Evolutionary conservation across 1,284 basidiomycete species (phyloP), one percentile per base, ranked within the genome.

Genomic region (Agaricales sp.): DNA sequence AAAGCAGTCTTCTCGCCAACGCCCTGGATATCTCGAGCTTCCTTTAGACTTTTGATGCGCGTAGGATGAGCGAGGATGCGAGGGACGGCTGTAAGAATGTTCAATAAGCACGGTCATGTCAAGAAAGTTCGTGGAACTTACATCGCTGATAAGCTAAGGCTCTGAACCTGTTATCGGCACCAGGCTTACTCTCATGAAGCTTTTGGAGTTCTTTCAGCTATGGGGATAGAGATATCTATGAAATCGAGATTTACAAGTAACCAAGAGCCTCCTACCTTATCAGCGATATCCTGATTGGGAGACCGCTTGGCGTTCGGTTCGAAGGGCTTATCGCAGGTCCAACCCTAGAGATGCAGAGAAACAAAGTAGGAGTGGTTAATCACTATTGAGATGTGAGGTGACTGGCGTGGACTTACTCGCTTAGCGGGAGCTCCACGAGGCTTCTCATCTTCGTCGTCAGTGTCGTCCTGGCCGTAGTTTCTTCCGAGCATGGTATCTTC

Each of bases 1-100:
- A 70, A 59, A 1, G 87, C 87, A 1, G 89, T 87, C 60, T 80
- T 85, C 25, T 77, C 69, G 0, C 87, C 90, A 4, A 92, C 75
- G 1, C 84, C 82, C 12, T 64, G 67, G 45, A 93, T 74, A 4
- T 68, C 65, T 13, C 67, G 62, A 1, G 89, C 90, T 56, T 93
- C 78, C 11, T 72, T 69, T 37, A 71, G 70, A 1, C 75, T 77
- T 46, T 64, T 71, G 55, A 94, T 85, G 2, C 78, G 77, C 50
- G 67, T 76, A 0, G 77, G 75, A 58, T 82, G 69, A 39, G 67
- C 71, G 51, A 68, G 66, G 35, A 82, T 54, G 1, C 73, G 70
- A 14, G 72, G 68, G 26, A 85, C 77, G 47, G 71, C 85, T 87
- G 51, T 2, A n/a, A 39, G 45, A 20, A 26, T 23, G 18, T 26